phyloP scores from a whole-genome alignment of 345 rosid species.

The Erysimum cheiranthoides region DNA sequence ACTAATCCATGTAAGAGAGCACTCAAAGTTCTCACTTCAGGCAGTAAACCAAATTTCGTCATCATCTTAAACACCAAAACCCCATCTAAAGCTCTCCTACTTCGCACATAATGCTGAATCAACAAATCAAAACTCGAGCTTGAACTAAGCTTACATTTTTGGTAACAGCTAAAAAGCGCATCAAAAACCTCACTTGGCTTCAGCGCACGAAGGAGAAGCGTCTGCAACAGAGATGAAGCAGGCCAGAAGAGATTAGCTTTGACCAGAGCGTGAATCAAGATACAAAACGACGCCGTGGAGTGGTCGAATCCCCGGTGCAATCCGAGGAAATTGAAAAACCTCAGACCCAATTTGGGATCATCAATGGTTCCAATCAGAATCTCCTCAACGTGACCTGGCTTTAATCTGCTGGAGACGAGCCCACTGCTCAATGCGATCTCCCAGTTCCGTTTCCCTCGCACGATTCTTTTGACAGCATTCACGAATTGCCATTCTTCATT shows the following conservation, averaged over 20 bases:
- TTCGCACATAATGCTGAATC: constrained; percentile 74
- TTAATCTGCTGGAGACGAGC: constrained; percentile 46
- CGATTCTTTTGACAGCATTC: constrained; percentile 54
- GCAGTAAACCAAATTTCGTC: constrained; percentile 59
- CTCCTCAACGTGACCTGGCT: constrained; percentile 67
- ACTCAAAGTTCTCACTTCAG: constrained; percentile 77
- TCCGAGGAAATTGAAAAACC: constrained; percentile 93
- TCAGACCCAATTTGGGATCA: constrained; percentile 72
- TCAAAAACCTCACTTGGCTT: constrained; percentile 65
- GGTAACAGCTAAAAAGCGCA: constrained; percentile 54
- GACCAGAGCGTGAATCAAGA: constrained; percentile 72
- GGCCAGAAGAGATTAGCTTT: constrained; percentile 72
- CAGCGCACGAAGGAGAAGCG: constrained; percentile 66
- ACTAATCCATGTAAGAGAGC: constrained; percentile 68
- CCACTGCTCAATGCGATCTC: constrained; percentile 58
- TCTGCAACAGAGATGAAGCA: constrained; percentile 85
- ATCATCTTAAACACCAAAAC: constrained; percentile 61
- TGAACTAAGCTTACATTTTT: constrained; percentile 54
- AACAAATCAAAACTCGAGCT: constrained; percentile 81
- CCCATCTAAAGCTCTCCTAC: constrained; percentile 63
- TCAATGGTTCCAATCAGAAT: constrained; percentile 64
- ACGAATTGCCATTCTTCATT: constrained; percentile 55
- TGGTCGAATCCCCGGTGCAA: constrained; percentile 75
- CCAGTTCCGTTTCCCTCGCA: constrained; percentile 79
- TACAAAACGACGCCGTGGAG: constrained; percentile 75